These are phyloP conservation scores for Fusarium domesticum DNA, from an alignment of 2,329 filamentous ascomycete species.

Conservation along the genomic window DNA sequence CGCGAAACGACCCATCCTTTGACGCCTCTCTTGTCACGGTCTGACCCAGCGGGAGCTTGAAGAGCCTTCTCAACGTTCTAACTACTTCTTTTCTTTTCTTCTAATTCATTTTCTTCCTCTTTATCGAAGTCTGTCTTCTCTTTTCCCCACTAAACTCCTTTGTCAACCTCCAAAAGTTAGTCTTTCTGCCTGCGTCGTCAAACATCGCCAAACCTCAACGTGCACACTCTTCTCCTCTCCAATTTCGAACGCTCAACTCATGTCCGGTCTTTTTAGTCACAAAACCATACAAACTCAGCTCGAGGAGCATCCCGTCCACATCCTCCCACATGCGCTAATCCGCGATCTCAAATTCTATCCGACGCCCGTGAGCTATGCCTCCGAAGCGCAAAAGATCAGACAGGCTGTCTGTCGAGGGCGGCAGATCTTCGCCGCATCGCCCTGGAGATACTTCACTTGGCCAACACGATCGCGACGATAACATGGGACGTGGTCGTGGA, in stretches of 20 bases:
- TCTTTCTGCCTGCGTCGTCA: conserved; percentile 21
- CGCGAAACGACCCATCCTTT: conserved; percentile 21
- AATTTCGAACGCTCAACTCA: conserved; percentile 17
- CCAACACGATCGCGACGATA: conserved; percentile 57
- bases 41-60: not conserved
- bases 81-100: conserved; percentile 13
- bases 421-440: conserved; percentile 60
- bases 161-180: conserved; percentile 27
- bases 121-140: conserved; percentile 15
- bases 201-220: conserved; percentile 9
- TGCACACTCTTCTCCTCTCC: conserved; percentile 2
- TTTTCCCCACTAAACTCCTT: conserved; percentile 23
- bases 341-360: conserved; percentile 10
- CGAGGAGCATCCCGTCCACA: conserved; percentile 20
- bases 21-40: conserved; percentile 10
- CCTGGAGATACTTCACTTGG: conserved; percentile 54
- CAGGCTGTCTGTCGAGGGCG: conserved; percentile 46
- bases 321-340: conserved; percentile 32
- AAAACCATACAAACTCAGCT: conserved; percentile 3
- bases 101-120: conserved; percentile 23
- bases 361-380: conserved; percentile 45
- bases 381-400: conserved; percentile 60
- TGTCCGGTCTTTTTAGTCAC: conserved; percentile 10
- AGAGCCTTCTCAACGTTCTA: not conserved
- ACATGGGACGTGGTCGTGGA: conserved; percentile 45